Conservation (phyloP, 306 rosid species). For the Canavalia ensiformis region DNA sequence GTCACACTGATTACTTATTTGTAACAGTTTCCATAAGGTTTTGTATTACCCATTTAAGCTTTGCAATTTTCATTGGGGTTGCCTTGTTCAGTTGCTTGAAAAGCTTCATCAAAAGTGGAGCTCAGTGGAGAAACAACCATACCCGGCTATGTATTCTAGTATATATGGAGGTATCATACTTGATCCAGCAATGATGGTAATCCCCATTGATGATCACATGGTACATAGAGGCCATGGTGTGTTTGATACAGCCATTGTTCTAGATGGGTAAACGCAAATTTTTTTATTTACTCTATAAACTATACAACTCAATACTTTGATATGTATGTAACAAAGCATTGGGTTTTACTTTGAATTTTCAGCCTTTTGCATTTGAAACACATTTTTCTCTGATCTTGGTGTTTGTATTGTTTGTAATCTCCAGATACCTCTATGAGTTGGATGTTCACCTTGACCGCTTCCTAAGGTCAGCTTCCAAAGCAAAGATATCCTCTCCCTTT, state of each 20-base stretch:
- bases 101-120: conserved; percentile 84
- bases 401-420: conserved; percentile 26
- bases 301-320: conserved; percentile 15
- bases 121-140: conserved; percentile 69
- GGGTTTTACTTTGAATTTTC: conserved; percentile 4
- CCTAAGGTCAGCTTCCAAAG: conserved; percentile 81
- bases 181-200: conserved; percentile 84
- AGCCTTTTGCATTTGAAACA: neutral
- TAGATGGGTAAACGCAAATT: conserved; percentile 66
- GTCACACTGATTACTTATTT: neutral
- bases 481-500: conserved; percentile 74
- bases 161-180: conserved; percentile 86
- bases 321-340: conserved; percentile 11
- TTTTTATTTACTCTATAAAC: neutral
- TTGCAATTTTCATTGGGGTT: conserved; percentile 39
- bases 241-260: conserved; percentile 65
- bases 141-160: conserved; percentile 91
- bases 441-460: conserved; percentile 85
- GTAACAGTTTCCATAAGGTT: neutral
- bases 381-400: conserved; percentile 26
- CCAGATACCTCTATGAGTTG: conserved; percentile 82
- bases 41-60: conserved; percentile 11
- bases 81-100: conserved; percentile 71
- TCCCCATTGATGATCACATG: conserved; percentile 76
- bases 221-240: conserved; percentile 75